These are phyloP conservation scores for Colletotrichum spaethianum DNA, from an alignment of 2,329 filamentous ascomycete genomes.

Conservation along the genomic window DNA sequence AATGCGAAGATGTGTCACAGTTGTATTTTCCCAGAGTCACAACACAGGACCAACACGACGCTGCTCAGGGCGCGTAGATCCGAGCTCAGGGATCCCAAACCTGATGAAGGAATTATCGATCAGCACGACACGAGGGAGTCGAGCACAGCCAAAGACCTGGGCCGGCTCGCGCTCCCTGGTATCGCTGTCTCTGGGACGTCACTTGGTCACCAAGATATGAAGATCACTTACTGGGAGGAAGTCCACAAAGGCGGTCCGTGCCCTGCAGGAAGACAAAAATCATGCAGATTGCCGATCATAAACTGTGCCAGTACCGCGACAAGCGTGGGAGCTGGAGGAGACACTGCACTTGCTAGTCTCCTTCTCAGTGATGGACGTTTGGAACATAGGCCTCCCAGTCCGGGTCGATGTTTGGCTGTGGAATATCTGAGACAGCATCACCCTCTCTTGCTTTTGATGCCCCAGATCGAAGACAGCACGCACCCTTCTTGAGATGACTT, in stretches of 20 bases:
- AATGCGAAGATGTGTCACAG: background rate
- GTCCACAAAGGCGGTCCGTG: slow-evolving; percentile 1
- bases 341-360: background rate
- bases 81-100: slow-evolving; percentile 19
- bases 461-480: background rate
- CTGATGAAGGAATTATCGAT: slow-evolving; percentile 13
- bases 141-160: slow-evolving; percentile 8
- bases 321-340: background rate
- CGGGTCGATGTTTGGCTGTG: background rate
- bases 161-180: background rate
- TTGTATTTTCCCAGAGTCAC: background rate
- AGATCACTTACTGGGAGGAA: background rate
- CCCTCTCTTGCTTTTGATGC: background rate
- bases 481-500: background rate
- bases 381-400: background rate
- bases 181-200: slow-evolving; percentile 12
- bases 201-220: background rate
- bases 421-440: slow-evolving; percentile 3
- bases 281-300: background rate
- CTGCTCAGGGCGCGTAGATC: slow-evolving; percentile 10
- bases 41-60: background rate
- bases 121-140: background rate
- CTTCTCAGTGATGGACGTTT: background rate
- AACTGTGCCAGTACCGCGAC: background rate
- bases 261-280: background rate